These are phyloP conservation scores for Ustilago loliicola DNA, from an alignment of 1,284 basidiomycete species.

Conservation along the genomic window DNA sequence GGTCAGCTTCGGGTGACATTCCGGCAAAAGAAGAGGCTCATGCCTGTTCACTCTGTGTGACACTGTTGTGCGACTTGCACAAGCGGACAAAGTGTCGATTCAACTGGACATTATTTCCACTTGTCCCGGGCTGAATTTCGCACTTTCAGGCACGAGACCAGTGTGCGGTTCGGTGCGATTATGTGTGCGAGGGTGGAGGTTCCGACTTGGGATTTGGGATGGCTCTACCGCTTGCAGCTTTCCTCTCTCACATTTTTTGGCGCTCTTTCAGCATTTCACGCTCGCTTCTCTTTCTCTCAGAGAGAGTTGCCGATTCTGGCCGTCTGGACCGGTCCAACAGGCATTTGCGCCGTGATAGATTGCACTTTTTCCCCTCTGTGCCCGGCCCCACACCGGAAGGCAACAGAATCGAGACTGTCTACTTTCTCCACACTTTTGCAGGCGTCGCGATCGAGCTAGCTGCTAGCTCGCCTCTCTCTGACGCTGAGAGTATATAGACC, in stretches of 20 bases:
- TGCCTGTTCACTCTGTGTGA: too few relatives aligned
- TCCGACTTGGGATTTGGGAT: constrained; percentile 1
- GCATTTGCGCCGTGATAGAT: constrained; percentile 18
- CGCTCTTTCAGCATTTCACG: constrained; percentile 21
- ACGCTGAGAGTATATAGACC: constrained; percentile 29
- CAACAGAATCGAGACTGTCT: not conserved
- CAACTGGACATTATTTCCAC: constrained; percentile 41
- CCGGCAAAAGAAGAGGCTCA: constrained; percentile 4
- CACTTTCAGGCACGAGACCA: constrained; percentile 18
- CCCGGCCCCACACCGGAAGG: constrained; percentile 8
- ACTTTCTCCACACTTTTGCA: constrained; percentile 19
- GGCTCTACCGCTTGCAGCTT: constrained; percentile 25
- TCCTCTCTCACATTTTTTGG: not conserved
- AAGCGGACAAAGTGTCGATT: constrained; percentile 24
- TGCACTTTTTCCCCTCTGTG: not conserved
- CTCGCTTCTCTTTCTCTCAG: constrained; percentile 1
- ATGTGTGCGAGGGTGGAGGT: constrained; percentile 21
- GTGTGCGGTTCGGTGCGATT: constrained; percentile 8
- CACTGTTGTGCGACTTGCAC: too few relatives aligned
- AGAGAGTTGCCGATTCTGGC: constrained; percentile 28
- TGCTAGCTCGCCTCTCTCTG: constrained; percentile 9
- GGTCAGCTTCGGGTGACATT: constrained; percentile 17
- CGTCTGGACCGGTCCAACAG: constrained; percentile 6
- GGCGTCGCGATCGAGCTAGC: constrained; percentile 7
- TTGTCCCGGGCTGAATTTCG: constrained; percentile 19